These are phyloP conservation scores for Cruciata laevipes DNA, from an alignment of 257 asterid species.

Conservation along the genomic window DNA sequence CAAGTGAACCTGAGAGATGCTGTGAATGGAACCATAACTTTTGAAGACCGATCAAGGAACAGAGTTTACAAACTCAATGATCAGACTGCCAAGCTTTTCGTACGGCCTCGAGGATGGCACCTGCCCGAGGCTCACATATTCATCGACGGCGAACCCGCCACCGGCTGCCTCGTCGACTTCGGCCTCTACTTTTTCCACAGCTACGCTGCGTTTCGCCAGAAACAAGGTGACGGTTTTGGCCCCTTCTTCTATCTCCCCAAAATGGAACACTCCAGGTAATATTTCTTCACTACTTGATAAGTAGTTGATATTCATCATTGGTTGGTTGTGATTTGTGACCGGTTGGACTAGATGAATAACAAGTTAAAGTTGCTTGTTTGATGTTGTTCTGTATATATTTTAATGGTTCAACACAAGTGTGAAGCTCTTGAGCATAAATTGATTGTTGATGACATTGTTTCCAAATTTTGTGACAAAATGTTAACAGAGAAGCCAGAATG, in stretches of 20 bases:
- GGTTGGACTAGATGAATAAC: no score
- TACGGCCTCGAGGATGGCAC: constrained; percentile 98
- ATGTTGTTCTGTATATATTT: background rate
- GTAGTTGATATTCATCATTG: no score
- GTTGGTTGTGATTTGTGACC: no score
- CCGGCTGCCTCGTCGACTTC: constrained; percentile 75
- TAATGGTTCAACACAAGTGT: no score
- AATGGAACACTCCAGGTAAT: constrained; percentile 85
- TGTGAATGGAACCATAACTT: constrained; percentile 72
- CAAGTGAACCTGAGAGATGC: constrained; percentile 84
- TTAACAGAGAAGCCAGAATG: constrained; percentile 82
- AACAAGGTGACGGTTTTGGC: constrained; percentile 71
- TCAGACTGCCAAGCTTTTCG: constrained; percentile 84
- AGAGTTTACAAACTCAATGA: constrained; percentile 66
- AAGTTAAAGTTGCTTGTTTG: background rate
- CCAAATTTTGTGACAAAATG: background rate
- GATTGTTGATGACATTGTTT: background rate
- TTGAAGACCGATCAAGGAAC: constrained; percentile 67
- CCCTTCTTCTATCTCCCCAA: constrained; percentile 96
- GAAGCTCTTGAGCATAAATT: no score
- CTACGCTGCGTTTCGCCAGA: constrained; percentile 46
- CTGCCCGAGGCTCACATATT: constrained; percentile 84
- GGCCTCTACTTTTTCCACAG: constrained; percentile 91
- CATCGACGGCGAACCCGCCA: constrained; percentile 88
- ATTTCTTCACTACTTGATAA: background rate